Conservation (phyloP, 2,329 filamentous ascomycete genomes). For the Chaetomiaceae sp. region DNA sequence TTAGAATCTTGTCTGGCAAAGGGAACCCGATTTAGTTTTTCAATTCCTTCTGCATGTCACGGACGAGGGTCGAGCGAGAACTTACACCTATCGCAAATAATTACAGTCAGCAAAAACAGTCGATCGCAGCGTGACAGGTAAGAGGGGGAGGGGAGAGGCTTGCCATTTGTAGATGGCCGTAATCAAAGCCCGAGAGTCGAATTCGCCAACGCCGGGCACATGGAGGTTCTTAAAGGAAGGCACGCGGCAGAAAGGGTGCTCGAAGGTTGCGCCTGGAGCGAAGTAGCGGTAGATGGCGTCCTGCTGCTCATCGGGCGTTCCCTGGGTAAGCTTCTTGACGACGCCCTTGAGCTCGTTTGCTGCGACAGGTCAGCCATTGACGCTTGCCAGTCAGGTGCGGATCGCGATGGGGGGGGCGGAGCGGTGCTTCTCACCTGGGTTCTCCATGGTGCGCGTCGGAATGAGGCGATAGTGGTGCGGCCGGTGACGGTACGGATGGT, state of each 20-base stretch:
- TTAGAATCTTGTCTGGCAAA: conserved; percentile 65
- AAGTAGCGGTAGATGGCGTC: conserved; percentile 66
- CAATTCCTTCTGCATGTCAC: not conserved
- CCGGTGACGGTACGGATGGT: not conserved
- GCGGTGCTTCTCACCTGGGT: conserved; percentile 38
- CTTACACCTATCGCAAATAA: conserved; percentile 12
- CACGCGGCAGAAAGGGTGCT: conserved; percentile 72
- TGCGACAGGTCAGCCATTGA: conserved; percentile 18
- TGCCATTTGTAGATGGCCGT: conserved; percentile 66
- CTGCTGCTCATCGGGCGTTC: conserved; percentile 58
- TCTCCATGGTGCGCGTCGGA: conserved; percentile 31
- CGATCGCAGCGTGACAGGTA: no score
- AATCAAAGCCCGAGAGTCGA: conserved; percentile 62
- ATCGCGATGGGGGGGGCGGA: no score
- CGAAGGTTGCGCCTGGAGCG: conserved; percentile 63
- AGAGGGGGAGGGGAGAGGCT: no score
- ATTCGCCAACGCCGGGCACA: conserved; percentile 35
- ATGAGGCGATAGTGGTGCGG: no score
- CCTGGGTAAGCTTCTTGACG: conserved; percentile 63
- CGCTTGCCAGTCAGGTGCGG: not conserved
- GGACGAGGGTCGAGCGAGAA: not conserved
- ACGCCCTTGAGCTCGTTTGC: conserved; percentile 57
- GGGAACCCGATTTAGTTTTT: not conserved
- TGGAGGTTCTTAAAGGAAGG: conserved; percentile 41
- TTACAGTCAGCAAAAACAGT: no score